Base-by-base conservation (phyloP, 2,329 filamentous ascomycete genomes). In the Microcyclosporella mali region DNA sequence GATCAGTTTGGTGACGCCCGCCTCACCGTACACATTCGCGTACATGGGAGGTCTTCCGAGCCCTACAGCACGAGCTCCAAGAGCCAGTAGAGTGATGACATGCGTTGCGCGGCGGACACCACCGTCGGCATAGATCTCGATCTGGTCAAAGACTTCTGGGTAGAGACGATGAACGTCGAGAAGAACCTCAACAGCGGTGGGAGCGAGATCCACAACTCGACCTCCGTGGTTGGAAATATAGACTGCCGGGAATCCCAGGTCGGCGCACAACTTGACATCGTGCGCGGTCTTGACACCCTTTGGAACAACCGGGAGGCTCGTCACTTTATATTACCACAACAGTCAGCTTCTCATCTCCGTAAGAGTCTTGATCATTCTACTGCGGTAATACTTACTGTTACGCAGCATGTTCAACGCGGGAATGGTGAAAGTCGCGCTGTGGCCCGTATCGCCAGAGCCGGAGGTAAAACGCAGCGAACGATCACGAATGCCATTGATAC, bases 181-280 rank as follows among this genome's bases (percentile, higher is more conserved):
- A 3, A 84, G 84, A 38, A 90, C 79, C 56, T 92, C 85, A 9
- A 84, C 79, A 1, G 83, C 78, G 0, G 77, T 83, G 0, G 83
- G 81, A 2, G 74, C 70, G n/a, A 71, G 36, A 62, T 68, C 66
- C 39, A 66, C 56, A 36, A 64, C 61, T 35, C 66, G 59, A 9
- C 66, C 66, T 15, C 66, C 66, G 50, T 68, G 66, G 55, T 69
- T 69, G 36, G 63, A 66, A 33, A 69, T 55, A 51, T 63, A 66
- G 40, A 68, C 63, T 2, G 66, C 66, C 19, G 59, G 59, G 7
- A 57, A 62, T 10, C 66, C 66, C 6, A 62, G 45, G 33, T 65
- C 56, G 28, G 65, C 56, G 1, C 60, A 62, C 8, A 62, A 53
- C 34, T 60, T 60, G 2, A 63, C 65, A 35, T 68, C 66, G 35